Evolutionary conservation across 176 grass and related monocot genomes (phyloP), one percentile per base, ranked within the genome.

Genomic region (Cenchrus fungigraminus): DNA sequence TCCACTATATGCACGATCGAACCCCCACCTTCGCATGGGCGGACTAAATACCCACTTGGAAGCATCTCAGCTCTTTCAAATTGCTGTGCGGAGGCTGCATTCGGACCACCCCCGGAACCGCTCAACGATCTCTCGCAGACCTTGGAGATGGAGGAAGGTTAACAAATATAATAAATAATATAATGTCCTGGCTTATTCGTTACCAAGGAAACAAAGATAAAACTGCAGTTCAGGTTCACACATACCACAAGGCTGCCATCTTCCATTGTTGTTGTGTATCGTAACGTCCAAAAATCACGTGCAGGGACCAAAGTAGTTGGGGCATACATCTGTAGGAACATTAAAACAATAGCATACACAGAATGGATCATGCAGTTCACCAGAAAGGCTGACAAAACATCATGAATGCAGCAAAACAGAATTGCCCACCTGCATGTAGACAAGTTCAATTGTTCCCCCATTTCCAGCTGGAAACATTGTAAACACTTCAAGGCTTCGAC

Each of bases 161-260:
- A 91, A n/a, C 69, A 70, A 62, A 47, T 40, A 1, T 12, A 1
- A 51, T 47, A 47, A 28, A 1, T 12, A 1, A 51, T 47, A 58
- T 40, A 40, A 51, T 47, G 58, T 46, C 53, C 8, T 76, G 29
- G 5, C 29, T 74, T 17, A 44, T 58, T 76, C 28, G 19, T 50
- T 52, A 60, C 46, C 29, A n/a, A 7, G 16, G 9, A 40, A 34
- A 69, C 59, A 88, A 61, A 22, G 58, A 51, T 42, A 22, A 77
- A 68, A 37, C 52, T 66, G 65, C 9, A 74, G 25, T 44, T 52
- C 12, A 75, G 58, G 60, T 44, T 88, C 81, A 58, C 73, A 88
- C 88, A 84, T 96, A 99, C 97, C 88, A 84, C 97, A 88, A 92
- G 97, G 62, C 93, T 99, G n/a, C 93, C 97, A 88, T 99, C 97